phyloP scores from a whole-genome alignment of 306 rosid species.

The cucumber (Cucumis sativus) region Cucumber_9930_V3 NC_026657.2:31878501-31879000 shows the following conservation, averaged over 20 bases:
- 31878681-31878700: constrained; percentile 13
- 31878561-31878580: constrained; percentile 29
- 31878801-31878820: not conserved
- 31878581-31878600: constrained; percentile 10
- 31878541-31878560: not conserved
- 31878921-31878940: no score
- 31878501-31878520: constrained; percentile 6
- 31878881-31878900: constrained; percentile 5
- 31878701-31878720: not conserved
- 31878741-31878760: not conserved
- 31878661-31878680: constrained; percentile 16
- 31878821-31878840: not conserved
- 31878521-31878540: not conserved
- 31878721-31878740: not conserved
- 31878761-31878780: not conserved
- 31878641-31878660: constrained; percentile 7
- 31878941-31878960: not conserved
- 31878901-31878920: not conserved
- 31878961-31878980: no score
- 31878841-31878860: constrained; percentile 4
- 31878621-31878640: not conserved
- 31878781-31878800: not conserved
- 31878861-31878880: not conserved
- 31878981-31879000: not conserved
- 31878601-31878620: not conserved